These are phyloP conservation scores for Mercurialis annua DNA, from an alignment of 345 rosid species.

Conservation along the genomic window DNA sequence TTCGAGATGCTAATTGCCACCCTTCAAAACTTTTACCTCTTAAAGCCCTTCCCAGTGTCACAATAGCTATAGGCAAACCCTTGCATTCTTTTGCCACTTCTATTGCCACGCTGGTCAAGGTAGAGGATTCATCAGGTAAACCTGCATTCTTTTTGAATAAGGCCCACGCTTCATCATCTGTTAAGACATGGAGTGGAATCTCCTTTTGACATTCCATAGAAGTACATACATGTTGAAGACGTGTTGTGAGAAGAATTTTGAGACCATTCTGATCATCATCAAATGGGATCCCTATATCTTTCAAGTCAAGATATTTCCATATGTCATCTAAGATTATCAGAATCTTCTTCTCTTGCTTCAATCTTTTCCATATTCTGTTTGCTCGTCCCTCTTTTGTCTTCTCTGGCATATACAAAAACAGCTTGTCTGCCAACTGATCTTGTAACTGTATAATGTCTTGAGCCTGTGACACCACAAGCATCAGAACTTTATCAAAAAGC, in stretches of 20 bases:
- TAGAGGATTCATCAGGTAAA: background rate
- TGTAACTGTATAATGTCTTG: background rate
- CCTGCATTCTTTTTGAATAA: slow-evolving; percentile 10
- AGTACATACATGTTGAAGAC: background rate
- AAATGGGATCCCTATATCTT: slow-evolving; percentile 8
- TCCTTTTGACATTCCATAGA: background rate
- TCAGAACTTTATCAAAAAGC: background rate
- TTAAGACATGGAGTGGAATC: background rate
- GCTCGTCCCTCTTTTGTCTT: background rate
- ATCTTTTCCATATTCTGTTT: background rate
- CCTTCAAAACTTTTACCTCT: background rate
- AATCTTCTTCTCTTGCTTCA: background rate
- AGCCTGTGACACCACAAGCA: background rate
- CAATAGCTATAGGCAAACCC: slow-evolving; percentile 18
- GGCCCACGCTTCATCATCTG: slow-evolving; percentile 1
- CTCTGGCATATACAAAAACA: background rate
- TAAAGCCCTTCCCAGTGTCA: slow-evolving; percentile 11
- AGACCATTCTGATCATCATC: background rate
- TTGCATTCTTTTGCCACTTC: slow-evolving; percentile 8
- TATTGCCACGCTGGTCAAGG: background rate
- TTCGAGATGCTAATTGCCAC: background rate
- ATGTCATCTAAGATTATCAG: slow-evolving; percentile 16
- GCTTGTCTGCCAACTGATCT: background rate
- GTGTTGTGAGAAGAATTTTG: slow-evolving; percentile 8
- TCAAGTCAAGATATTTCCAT: slow-evolving; percentile 3